A percentile compares a stretch with the other conserved stretches of the same genome.
Conservation (phyloP, 768 basidiomycete genomes). For the Boletus pseudopeckii region DNA sequence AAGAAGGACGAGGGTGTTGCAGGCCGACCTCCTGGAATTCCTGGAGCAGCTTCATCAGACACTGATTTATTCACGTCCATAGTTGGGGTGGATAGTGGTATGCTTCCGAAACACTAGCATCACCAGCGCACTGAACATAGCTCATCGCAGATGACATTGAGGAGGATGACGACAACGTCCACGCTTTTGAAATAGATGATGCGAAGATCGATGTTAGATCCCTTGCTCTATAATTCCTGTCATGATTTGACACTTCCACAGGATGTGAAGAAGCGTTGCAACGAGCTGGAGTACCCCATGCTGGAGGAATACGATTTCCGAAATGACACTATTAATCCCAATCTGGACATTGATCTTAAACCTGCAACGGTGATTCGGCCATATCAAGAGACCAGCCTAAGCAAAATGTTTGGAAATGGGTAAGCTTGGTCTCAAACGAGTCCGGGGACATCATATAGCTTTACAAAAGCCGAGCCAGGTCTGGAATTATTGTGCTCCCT, state of each 20-base stretch:
- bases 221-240: slow-evolving; percentile 1
- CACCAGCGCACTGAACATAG: not conserved
- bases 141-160: slow-evolving; percentile 79
- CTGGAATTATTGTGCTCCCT: slow-evolving; percentile 96
- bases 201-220: slow-evolving; percentile 81
- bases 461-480: slow-evolving; percentile 78
- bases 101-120: slow-evolving; percentile 20
- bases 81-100: slow-evolving; percentile 90
- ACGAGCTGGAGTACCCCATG: slow-evolving; percentile 96
- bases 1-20: slow-evolving; percentile 59
- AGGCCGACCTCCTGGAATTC: slow-evolving; percentile 26
- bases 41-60: slow-evolving; percentile 43
- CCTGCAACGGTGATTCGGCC: slow-evolving; percentile 96
- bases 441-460: not conserved
- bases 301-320: slow-evolving; percentile 99
- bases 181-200: slow-evolving; percentile 95
- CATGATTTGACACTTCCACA: slow-evolving; percentile 30
- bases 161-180: slow-evolving; percentile 96
- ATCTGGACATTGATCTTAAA: slow-evolving; percentile 97
- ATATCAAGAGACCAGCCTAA: slow-evolving; percentile 97
- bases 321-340: slow-evolving; percentile 93
- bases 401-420: slow-evolving; percentile 99
- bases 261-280: slow-evolving; percentile 96
- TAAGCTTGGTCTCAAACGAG: slow-evolving; percentile 32
- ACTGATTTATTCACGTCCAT: slow-evolving; percentile 90